phyloP scores from a whole-genome alignment of 495 filamentous ascomycete species.

The Paragyromitra xinjiangensis region DNA sequence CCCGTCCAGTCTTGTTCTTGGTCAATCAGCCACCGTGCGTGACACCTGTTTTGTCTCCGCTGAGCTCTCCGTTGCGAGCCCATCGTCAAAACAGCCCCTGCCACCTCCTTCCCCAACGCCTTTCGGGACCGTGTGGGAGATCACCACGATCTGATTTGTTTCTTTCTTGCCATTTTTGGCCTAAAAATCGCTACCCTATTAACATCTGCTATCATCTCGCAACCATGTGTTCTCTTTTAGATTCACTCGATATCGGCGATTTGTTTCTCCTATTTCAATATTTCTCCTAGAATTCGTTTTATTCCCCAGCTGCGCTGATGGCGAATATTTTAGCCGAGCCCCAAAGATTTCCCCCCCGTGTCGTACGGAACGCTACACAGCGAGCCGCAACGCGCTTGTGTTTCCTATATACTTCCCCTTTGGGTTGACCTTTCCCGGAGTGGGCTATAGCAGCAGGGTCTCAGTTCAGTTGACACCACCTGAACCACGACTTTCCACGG shows the following conservation, averaged over 20 bases:
- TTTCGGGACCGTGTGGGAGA: background rate
- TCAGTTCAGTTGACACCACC: too few relatives aligned
- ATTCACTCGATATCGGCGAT: background rate
- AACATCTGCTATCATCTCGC: background rate
- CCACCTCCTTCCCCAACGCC: too few relatives aligned
- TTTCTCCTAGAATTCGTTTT: constrained; percentile 4
- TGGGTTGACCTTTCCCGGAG: constrained; percentile 26
- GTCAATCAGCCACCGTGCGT: constrained; percentile 37
- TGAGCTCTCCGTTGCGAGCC: background rate
- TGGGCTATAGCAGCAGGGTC: too few relatives aligned
- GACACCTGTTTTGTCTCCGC: constrained; percentile 19
- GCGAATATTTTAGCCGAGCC: constrained; percentile 22
- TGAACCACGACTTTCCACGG: too few relatives aligned
- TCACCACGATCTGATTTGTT: constrained; percentile 7
- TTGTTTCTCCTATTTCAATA: constrained; percentile 13
- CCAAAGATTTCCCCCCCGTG: background rate
- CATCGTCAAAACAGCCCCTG: background rate
- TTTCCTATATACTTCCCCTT: constrained; percentile 33
- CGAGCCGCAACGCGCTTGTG: constrained; percentile 27
- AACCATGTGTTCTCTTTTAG: background rate
- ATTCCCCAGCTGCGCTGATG: constrained; percentile 3
- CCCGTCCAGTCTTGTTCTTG: constrained; percentile 26
- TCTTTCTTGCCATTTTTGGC: constrained; percentile 7
- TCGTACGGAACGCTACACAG: background rate
- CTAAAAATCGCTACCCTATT: background rate